Percentiles rank a stretch among this genome's conserved stretches.
phyloP scores from a whole-genome alignment of 768 basidiomycete genomes.

The Suillus brevipes region DNA sequence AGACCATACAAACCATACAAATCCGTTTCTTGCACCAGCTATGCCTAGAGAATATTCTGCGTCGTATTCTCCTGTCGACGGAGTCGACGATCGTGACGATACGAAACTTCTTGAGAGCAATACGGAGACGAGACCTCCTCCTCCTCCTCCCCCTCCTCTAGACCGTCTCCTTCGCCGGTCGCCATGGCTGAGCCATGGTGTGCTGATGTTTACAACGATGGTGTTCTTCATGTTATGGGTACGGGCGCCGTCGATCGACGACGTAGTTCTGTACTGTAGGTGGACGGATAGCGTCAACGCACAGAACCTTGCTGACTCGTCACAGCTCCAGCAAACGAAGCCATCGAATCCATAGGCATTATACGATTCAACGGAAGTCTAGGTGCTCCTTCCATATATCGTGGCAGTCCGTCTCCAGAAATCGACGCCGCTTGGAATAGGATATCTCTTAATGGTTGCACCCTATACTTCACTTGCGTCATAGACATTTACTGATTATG shows the following conservation, averaged over 20 bases:
- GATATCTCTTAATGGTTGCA: not conserved
- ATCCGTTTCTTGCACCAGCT: not conserved
- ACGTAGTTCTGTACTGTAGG: not conserved
- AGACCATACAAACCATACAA: not conserved
- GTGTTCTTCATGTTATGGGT: not conserved
- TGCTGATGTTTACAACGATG: not conserved
- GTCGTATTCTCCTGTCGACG: not conserved
- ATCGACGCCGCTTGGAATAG: not conserved
- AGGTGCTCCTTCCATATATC: not conserved
- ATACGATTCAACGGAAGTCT: not conserved
- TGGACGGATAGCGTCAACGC: not conserved
- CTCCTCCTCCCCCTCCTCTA: too few species aligned
- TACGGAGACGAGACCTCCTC: not conserved
- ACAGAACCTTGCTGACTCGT: not conserved
- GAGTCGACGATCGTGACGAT: not conserved
- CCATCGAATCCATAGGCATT: not conserved
- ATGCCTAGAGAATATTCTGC: not conserved
- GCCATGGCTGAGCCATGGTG: not conserved
- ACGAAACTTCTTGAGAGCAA: not conserved
- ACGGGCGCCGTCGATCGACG: not conserved
- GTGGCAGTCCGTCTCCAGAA: not conserved
- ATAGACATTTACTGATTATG: not conserved
- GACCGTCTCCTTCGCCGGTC: not conserved
- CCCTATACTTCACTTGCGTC: not conserved
- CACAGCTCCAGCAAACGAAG: not conserved